A percentile compares a stretch with the other conserved stretches of the same genome.
phyloP scores from a whole-genome alignment of 257 asterid genomes.

The Misopates orontium region DNA sequence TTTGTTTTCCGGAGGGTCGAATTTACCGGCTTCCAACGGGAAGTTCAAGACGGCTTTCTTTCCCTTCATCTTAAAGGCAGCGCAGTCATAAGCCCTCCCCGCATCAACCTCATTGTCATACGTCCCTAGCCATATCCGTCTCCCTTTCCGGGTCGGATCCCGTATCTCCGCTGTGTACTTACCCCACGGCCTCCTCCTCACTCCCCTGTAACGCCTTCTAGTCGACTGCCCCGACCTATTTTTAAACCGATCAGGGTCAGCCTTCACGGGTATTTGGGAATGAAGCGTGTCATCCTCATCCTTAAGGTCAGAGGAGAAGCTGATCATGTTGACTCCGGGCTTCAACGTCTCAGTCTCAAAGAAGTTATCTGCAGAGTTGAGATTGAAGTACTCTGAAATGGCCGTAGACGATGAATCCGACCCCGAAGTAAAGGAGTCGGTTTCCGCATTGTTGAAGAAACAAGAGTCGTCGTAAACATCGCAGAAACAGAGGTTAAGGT shows the following conservation, averaged over 20 bases:
- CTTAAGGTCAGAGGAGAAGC: no score
- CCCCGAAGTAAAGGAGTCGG: conserved; percentile 16
- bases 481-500: conserved; percentile 1
- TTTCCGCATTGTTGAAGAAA: no score
- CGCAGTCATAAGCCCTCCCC: conserved; percentile 30
- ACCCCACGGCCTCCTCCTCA: conserved; percentile 34
- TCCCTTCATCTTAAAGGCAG: conserved; percentile 36
- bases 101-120: conserved; percentile 29
- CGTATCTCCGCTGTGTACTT: conserved; percentile 32
- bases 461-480: no score
- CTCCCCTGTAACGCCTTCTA: conserved; percentile 20
- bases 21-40: conserved; percentile 24
- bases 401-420: no score
- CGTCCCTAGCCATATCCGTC: conserved; percentile 32
- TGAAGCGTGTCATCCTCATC: no score
- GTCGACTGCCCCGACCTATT: background rate
- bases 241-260: no score
- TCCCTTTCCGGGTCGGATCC: conserved; percentile 29
- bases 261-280: no score
- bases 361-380: background rate
- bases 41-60: conserved; percentile 25
- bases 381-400: conserved; percentile 6
- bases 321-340: background rate
- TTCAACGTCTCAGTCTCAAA: conserved; percentile 9
- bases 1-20: conserved; percentile 9